Percentiles rank a stretch among this genome's conserved stretches.
Conservation (phyloP, 139 green algal species). For the Eudorina sp. region DNA sequence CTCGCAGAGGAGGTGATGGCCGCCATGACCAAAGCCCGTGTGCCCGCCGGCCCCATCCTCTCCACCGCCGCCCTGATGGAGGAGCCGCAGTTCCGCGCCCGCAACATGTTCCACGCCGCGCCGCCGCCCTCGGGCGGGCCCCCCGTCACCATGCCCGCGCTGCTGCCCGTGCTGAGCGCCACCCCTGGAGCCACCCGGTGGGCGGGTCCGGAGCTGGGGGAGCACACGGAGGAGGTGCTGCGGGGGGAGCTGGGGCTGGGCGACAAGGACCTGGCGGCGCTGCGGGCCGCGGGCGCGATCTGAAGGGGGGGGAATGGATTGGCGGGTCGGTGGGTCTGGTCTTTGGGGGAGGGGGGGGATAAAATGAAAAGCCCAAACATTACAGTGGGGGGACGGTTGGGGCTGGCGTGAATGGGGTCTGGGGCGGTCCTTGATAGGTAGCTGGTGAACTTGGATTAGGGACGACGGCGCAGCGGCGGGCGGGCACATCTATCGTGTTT, state of each 20-base stretch:
- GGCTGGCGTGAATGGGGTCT: too few relatives aligned
- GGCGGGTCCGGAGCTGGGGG: conserved; percentile 79
- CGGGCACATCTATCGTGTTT: too few relatives aligned
- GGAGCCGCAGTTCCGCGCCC: conserved; percentile 53
- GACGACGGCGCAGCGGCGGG: too few relatives aligned
- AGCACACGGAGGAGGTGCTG: conserved; percentile 84
- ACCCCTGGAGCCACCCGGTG: conserved; percentile 77
- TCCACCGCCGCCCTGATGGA: conserved; percentile 68
- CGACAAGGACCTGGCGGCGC: conserved; percentile 52
- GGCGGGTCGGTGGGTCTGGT: too few relatives aligned
- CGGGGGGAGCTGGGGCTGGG: conserved; percentile 65
- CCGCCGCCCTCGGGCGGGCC: conserved; percentile 44
- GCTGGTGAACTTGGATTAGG: too few relatives aligned
- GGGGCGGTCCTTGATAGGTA: too few relatives aligned
- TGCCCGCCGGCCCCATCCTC: conserved; percentile 80
- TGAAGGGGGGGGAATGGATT: too few relatives aligned
- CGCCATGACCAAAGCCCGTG: conserved; percentile 68
- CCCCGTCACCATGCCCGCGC: conserved; percentile 68
- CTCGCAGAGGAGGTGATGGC: conserved; percentile 68
- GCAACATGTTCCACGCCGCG: conserved; percentile 72
- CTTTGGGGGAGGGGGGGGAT: too few relatives aligned
- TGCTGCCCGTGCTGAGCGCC: conserved; percentile 67
- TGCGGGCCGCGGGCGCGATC: conserved; percentile 56
- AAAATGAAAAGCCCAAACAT: too few relatives aligned
- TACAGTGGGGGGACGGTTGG: too few relatives aligned